These are phyloP conservation scores for Gonium pectorale DNA, from an alignment of 139 green algal species.

Conservation along the genomic window DNA sequence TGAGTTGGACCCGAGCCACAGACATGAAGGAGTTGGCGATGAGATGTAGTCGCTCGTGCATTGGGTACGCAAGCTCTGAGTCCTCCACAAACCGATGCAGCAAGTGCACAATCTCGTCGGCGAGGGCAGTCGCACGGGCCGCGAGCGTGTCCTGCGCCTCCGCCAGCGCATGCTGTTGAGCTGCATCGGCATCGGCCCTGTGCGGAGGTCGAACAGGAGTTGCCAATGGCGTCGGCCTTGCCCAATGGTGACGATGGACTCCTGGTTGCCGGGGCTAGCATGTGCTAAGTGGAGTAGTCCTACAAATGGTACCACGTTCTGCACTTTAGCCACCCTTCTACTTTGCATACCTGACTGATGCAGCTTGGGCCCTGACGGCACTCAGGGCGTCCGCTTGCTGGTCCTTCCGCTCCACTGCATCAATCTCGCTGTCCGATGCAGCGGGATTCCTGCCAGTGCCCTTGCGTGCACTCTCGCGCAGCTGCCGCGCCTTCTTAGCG, in stretches of 20 bases:
- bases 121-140: not conserved
- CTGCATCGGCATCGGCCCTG: conserved; percentile 1
- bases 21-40: not conserved
- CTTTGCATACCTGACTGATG: not conserved
- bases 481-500: not conserved
- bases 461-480: not conserved
- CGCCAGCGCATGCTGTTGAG: not conserved
- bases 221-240: too few relatives aligned
- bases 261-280: too few relatives aligned
- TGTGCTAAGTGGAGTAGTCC: not conserved
- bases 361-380: not conserved
- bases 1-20: conserved; percentile 6
- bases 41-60: not conserved
- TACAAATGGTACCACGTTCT: too few relatives aligned
- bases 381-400: not conserved
- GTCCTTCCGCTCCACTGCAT: too few relatives aligned
- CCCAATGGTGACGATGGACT: too few relatives aligned
- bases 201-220: not conserved
- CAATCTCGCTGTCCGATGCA: not conserved
- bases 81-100: not conserved
- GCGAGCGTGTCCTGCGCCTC: not conserved
- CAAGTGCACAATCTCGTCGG: not conserved
- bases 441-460: too few relatives aligned
- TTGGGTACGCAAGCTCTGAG: not conserved
- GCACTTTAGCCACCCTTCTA: too few relatives aligned